A percentile compares a stretch with the other conserved stretches of the same genome.
phyloP scores from a whole-genome alignment of 2,329 filamentous ascomycete genomes.

The Dactylellina cionopaga region DNA sequence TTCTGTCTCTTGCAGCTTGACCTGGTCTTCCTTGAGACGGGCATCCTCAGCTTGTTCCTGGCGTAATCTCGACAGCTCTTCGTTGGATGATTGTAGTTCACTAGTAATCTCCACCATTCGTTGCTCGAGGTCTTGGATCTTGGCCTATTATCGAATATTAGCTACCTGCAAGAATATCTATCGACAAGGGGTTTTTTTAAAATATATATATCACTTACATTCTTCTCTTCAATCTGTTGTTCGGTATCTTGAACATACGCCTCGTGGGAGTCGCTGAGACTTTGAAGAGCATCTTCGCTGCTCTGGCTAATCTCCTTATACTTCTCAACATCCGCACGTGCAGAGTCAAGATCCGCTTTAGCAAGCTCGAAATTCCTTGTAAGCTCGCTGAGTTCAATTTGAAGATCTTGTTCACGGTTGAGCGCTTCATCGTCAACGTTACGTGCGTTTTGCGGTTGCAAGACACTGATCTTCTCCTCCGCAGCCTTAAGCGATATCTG shows the following conservation, averaged over 20 bases:
- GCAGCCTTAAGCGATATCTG: constrained; percentile 87
- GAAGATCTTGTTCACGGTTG: constrained; percentile 79
- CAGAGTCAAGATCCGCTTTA: constrained; percentile 80
- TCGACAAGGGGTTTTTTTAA: too few species aligned
- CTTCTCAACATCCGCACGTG: constrained; percentile 82
- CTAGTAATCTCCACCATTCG: constrained; percentile 83
- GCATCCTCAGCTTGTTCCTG: constrained; percentile 80
- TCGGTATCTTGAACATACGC: constrained; percentile 90
- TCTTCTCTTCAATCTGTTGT: constrained; percentile 77
- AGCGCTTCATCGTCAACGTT: constrained; percentile 69
- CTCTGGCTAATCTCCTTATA: constrained; percentile 88
- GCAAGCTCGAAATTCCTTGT: constrained; percentile 86
- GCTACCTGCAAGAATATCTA: neutral
- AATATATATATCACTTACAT: constrained; percentile 62
- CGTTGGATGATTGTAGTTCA: constrained; percentile 83
- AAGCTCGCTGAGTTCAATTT: constrained; percentile 83
- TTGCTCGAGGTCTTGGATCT: constrained; percentile 82
- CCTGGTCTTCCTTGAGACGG: constrained; percentile 81
- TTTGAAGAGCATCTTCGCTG: constrained; percentile 86
- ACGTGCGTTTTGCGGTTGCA: constrained; percentile 74
- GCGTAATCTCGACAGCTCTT: constrained; percentile 80
- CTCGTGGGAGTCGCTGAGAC: constrained; percentile 80
- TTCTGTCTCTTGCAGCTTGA: constrained; percentile 79
- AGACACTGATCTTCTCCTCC: constrained; percentile 82
- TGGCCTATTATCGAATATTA: constrained; percentile 60